A percentile compares a stretch with the other conserved stretches of the same genome.
phyloP scores from a whole-genome alignment of 1,139 yeast species.

The Debaryomyces coudertii region DNA sequence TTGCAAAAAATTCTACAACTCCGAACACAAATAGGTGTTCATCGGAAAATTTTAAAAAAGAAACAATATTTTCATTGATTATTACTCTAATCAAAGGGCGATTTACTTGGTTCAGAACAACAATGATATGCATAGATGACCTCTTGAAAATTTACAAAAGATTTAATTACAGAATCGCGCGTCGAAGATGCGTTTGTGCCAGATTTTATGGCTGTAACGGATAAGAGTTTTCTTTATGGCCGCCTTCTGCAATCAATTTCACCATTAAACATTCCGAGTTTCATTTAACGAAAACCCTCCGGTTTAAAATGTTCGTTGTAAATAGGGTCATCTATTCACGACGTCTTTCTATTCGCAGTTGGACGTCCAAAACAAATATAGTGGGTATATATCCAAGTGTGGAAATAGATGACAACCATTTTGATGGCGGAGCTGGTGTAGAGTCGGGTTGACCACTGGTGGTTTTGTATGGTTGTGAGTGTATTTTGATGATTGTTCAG shows the following conservation, averaged over 20 bases:
- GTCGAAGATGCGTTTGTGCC: not conserved
- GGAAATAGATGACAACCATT: too few relatives aligned
- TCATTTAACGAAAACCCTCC: constrained; percentile 1
- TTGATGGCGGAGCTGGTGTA: too few relatives aligned
- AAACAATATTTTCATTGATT: not conserved
- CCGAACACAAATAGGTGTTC: not conserved
- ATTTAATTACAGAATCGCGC: constrained; percentile 5
- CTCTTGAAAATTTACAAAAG: not conserved
- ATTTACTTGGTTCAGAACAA: not conserved
- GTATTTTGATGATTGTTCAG: too few relatives aligned
- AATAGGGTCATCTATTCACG: not conserved
- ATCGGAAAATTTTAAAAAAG: constrained; percentile 7
- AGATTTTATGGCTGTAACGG: constrained; percentile 3
- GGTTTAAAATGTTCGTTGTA: not conserved
- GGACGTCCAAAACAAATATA: too few relatives aligned
- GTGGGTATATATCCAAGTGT: too few relatives aligned
- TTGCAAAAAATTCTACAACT: not conserved
- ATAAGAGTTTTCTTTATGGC: not conserved
- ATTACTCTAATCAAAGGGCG: not conserved
- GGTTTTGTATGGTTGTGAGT: too few relatives aligned
- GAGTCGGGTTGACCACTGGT: too few relatives aligned
- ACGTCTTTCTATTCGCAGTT: too few relatives aligned
- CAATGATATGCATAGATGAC: constrained; percentile 8
- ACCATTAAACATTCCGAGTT: constrained; percentile 8
- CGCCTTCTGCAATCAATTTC: constrained; percentile 5